Evolutionary conservation across 2,329 filamentous ascomycete genomes (phyloP), one percentile per base, ranked within the genome.

Genomic region (Reticulascus tulasneorum): DNA sequence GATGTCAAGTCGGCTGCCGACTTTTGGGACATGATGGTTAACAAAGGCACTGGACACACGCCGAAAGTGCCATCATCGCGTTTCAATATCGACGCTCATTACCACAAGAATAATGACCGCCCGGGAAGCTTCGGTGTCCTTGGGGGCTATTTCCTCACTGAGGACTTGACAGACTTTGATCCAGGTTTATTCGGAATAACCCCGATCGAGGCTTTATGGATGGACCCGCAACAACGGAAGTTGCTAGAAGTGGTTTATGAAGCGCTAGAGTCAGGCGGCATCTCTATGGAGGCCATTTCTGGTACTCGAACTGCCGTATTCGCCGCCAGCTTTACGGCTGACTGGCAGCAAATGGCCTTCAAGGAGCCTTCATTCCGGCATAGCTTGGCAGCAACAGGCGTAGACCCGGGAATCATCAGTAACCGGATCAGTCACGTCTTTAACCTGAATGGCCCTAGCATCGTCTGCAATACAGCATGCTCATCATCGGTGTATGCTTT

Each of bases 191-290:
- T 69, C 45, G 49, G 52, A 27, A 64, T 67, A 24, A 56, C 47
- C 2, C 52, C 56, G 2, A 43, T 53, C 8, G 66, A 70, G 40
- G 62, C 60, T n/a, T 50, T 52, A 33, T 52, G 49, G 23, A 58
- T 67, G 46, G 66, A 70, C 30, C 66, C 66, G 1, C 64, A 68
- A 41, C 62, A 66, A 39, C 51, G 64, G 2, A 54, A 58, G 38
- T 46, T 63, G 12, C 52, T 66, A 5, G 62, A 69, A 33, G 56
- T 63, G 0, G 52, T 53, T n/a, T 67, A 61, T 32, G 64, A 69
- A 35, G 58, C 62, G 1, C 45, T 77, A 4, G 62, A 60, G 26
- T 49, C 49, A 4, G 59, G 56, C 1, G 64, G 64, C 11, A 25
- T 62, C 1, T 44, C 53, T 2, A 37, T 60, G n/a, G 46, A 58